Evolutionary conservation across 2,329 filamentous ascomycete genomes (phyloP), one percentile per base, ranked within the genome.

Genomic region (Aspergillus quadricinctus): DNA sequence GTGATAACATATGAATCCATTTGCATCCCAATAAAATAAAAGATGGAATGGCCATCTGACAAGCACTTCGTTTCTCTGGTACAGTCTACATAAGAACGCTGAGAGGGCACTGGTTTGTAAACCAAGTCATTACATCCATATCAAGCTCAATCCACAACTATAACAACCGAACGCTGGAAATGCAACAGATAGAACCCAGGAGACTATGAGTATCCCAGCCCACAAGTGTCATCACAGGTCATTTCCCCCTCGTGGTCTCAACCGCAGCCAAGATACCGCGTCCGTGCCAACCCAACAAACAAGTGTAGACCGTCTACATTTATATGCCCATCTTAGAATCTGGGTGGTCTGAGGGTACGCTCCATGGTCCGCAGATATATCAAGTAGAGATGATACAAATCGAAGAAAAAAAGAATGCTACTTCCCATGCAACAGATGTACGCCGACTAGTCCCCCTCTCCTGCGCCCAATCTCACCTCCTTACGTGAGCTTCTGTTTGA

Each of bases 401-500:
- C n/a, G 41, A 21, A 8, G 14, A 5, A 3, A 46, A 21, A 46
- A 27, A 27, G 21, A 27, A 23, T 14, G 21, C 43, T 14, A 46
- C 31, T 37, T 27, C 19, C 43, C 11, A 46, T 46, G 43, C 23
- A 23, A 50, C 23, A 37, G 49, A 50, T 45, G 50, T 11, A 45
- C n/a, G 25, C 23, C 43, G 17, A n/a, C 27, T n/a, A 29, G 35
- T 52, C 23, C 48, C 21, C 23, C 29, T 53, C 37, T 14, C 19
- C 29, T 10, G 35, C 53, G 49, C 28, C 43, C 49, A 29, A 31
- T 2, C n/a, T 35, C 17, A 8, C 3, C 41, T 10, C 14, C 66
- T 77, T 85, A 99, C 58, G 94, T 97, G 74, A 99, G 86, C 83
- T 99, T 99, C 81, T 97, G 93, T 84, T 99, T 99, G 81, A 99